These are phyloP conservation scores for Ambrosia artemisiifolia DNA, from an alignment of 129 eudicot genomes.

Conservation along the genomic window DNA sequence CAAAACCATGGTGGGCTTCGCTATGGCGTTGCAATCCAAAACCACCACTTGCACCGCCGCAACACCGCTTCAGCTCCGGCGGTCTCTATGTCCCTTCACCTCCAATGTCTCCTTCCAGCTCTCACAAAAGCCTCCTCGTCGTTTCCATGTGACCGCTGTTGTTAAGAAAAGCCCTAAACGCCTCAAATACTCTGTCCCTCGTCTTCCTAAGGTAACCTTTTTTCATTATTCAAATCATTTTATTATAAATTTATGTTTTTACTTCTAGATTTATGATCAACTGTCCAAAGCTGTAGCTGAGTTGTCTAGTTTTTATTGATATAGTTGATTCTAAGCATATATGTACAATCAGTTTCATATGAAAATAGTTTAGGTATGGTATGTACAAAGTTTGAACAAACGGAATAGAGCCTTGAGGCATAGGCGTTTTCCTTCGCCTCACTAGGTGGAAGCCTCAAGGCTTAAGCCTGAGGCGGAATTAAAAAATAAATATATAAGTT, in stretches of 20 bases:
- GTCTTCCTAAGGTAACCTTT: slow-evolving; percentile 60
- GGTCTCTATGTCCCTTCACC: slow-evolving; percentile 30
- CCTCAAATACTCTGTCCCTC: slow-evolving; percentile 77
- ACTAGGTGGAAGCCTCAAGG: too few species aligned
- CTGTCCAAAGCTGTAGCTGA: background rate
- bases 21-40: slow-evolving; percentile 30
- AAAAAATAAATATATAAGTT: too few species aligned
- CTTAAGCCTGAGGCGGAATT: too few species aligned
- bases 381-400: background rate
- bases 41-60: slow-evolving; percentile 34
- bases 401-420: too few species aligned
- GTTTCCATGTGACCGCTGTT: slow-evolving; percentile 39
- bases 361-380: slow-evolving; percentile 1
- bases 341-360: background rate
- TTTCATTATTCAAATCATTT: background rate
- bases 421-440: too few species aligned
- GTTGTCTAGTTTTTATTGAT: background rate
- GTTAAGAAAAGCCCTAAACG: slow-evolving; percentile 91
- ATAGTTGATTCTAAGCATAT: background rate
- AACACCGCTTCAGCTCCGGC: slow-evolving; percentile 38
- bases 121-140: slow-evolving; percentile 24
- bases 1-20: slow-evolving; percentile 15
- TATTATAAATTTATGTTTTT: background rate
- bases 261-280: background rate
- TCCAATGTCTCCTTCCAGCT: slow-evolving; percentile 28